A percentile compares a stretch with the other conserved stretches of the same genome.
These are phyloP conservation scores for Pelargonium cotyledonis DNA, from an alignment of 441 rosid species.

Conservation along the genomic window DNA sequence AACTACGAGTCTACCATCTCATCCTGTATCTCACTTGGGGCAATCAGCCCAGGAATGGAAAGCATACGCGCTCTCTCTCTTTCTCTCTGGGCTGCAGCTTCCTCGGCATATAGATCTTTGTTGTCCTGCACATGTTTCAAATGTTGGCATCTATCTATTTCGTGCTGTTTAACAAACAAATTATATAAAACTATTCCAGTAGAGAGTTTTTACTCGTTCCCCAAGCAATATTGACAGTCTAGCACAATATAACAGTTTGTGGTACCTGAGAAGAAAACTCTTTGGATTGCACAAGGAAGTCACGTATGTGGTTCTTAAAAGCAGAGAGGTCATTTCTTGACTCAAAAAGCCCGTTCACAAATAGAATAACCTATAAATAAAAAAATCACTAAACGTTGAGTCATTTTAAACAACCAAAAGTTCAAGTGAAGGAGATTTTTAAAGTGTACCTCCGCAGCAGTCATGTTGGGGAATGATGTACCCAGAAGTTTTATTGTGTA, in stretches of 20 bases:
- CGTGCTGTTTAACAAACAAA: no score
- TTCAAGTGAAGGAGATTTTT: not conserved
- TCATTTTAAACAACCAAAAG: not conserved
- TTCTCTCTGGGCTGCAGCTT: constrained; percentile 88
- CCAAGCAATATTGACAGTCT: no score
- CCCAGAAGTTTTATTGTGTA: constrained; percentile 90
- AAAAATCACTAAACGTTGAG: not conserved
- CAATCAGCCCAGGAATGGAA: constrained; percentile 92
- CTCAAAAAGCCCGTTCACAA: constrained; percentile 79
- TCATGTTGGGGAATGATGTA: constrained; percentile 96
- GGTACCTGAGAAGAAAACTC: constrained; percentile 84
- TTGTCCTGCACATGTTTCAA: constrained; percentile 57
- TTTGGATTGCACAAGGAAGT: constrained; percentile 90
- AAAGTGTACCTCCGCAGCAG: constrained; percentile 60
- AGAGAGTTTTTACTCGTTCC: no score
- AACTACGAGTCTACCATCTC: constrained; percentile 90
- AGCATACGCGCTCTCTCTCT: constrained; percentile 93
- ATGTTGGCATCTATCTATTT: not conserved
- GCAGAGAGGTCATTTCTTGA: constrained; percentile 71
- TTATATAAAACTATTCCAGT: no score
- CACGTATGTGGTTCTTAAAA: constrained; percentile 85
- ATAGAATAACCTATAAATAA: constrained; percentile 64
- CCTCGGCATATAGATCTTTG: constrained; percentile 95
- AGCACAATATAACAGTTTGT: not conserved
- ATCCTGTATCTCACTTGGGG: constrained; percentile 94